These are phyloP conservation scores for Saposhnikovia divaricata DNA, from an alignment of 129 eudicot genomes.

Conservation along the genomic window DNA sequence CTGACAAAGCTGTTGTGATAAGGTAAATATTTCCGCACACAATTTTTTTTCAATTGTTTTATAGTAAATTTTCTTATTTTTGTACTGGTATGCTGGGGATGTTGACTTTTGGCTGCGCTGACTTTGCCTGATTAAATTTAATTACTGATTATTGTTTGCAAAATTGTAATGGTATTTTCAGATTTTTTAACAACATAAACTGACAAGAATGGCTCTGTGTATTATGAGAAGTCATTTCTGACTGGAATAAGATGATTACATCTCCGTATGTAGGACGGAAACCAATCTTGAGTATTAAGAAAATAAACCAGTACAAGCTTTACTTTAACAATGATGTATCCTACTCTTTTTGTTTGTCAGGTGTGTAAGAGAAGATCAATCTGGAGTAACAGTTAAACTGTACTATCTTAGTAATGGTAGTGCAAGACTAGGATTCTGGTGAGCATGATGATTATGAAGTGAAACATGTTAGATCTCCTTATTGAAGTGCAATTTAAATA, in stretches of 20 bases:
- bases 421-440: constrained; percentile 98
- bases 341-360: constrained; percentile 28
- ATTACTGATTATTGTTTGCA: too few relatives aligned
- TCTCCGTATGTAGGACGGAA: not conserved
- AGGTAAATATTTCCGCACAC: constrained; percentile 39
- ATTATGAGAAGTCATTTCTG: not conserved
- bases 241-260: not conserved
- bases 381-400: constrained; percentile 71
- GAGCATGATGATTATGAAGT: constrained; percentile 19
- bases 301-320: not conserved
- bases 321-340: not conserved
- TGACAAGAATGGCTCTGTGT: not conserved
- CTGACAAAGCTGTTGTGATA: constrained; percentile 90
- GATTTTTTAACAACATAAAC: too few relatives aligned
- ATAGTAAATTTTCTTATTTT: not conserved
- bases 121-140: not conserved
- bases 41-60: constrained; percentile 1
- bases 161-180: too few relatives aligned
- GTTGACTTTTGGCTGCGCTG: not conserved
- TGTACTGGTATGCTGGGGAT: not conserved
- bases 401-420: constrained; percentile 88
- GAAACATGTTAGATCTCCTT: not conserved
- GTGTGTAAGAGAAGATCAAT: constrained; percentile 91
- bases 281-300: not conserved
- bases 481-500: constrained; percentile 9